phyloP scores from a whole-genome alignment of 371 early-diverging fungal species.

The Mucor plumbeus region DNA sequence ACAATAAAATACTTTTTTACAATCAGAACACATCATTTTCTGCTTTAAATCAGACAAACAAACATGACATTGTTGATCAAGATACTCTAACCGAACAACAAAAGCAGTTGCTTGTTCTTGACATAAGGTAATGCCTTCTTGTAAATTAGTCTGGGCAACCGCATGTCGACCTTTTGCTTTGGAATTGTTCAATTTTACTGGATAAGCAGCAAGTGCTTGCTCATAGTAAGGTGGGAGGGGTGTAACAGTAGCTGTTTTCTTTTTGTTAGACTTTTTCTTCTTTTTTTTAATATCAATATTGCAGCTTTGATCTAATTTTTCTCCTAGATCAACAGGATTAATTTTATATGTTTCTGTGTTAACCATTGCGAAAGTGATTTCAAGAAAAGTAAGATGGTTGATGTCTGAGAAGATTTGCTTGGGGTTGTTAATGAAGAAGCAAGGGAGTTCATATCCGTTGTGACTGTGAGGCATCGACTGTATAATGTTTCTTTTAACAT shows the following conservation, averaged over 20 bases:
- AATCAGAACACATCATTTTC: slow-evolving; percentile 55
- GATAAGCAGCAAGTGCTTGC: slow-evolving; percentile 30
- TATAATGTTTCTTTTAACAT: not conserved
- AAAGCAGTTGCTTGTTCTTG: slow-evolving; percentile 61
- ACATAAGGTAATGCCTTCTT: slow-evolving; percentile 58
- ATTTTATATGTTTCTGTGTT: not conserved
- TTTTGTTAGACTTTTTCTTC: slow-evolving; percentile 17
- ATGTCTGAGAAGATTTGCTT: no score
- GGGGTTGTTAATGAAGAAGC: not conserved
- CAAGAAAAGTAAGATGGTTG: not conserved
- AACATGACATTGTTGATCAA: slow-evolving; percentile 63
- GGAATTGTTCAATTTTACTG: slow-evolving; percentile 40
- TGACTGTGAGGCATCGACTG: not conserved
- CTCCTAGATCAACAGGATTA: slow-evolving; percentile 1
- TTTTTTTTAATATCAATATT: not conserved
- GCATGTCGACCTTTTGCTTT: slow-evolving; percentile 69
- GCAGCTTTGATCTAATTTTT: slow-evolving; percentile 11
- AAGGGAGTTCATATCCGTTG: not conserved
- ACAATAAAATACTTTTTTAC: slow-evolving; percentile 66
- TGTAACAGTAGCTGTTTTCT: not conserved
- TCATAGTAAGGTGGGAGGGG: slow-evolving; percentile 27
- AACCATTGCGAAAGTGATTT: slow-evolving; percentile 2
- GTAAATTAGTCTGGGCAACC: slow-evolving; percentile 54
- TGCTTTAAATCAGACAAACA: slow-evolving; percentile 54
- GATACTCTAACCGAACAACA: slow-evolving; percentile 62